Conservation (phyloP, 768 basidiomycete species). For the Agaricus blazei region DNA sequence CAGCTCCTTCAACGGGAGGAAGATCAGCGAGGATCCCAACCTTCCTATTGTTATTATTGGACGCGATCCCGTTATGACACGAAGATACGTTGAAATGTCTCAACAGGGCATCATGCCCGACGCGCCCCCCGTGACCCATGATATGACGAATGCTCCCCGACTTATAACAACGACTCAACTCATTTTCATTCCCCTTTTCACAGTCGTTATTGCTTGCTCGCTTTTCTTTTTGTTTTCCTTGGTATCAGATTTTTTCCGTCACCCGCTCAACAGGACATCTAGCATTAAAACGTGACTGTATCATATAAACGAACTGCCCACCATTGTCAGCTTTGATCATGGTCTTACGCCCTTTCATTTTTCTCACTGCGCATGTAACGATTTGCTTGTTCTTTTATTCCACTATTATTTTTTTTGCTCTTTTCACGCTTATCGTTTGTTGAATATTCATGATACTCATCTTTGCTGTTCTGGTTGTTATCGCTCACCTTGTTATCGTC, state of each 20-base stretch:
- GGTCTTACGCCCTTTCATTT: not conserved
- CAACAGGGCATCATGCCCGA: conserved; percentile 9
- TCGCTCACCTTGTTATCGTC: not conserved
- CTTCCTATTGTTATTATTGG: conserved; percentile 4
- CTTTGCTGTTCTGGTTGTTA: not conserved
- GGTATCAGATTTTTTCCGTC: not conserved
- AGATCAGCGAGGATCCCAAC: not conserved
- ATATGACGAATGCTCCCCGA: not conserved
- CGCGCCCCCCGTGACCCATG: not conserved
- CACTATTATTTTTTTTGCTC: not conserved
- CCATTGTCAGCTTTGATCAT: not conserved
- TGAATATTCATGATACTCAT: not conserved
- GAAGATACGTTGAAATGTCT: conserved; percentile 6
- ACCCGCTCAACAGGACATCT: not conserved
- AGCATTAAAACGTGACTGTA: not conserved
- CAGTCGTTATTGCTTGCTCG: not conserved
- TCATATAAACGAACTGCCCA: not conserved
- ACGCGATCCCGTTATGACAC: not conserved
- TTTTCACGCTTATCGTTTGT: too few species aligned
- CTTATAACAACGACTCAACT: conserved; percentile 3
- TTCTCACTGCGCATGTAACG: not conserved
- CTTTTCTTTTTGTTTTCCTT: conserved; percentile 1
- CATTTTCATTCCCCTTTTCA: conserved; percentile 1
- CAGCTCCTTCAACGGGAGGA: not conserved
- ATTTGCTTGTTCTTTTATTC: not conserved